A percentile compares a stretch with the other conserved stretches of the same genome.
Conservation (phyloP, 2,329 filamentous ascomycete species). For the Cercospora zeae-maydis region DNA sequence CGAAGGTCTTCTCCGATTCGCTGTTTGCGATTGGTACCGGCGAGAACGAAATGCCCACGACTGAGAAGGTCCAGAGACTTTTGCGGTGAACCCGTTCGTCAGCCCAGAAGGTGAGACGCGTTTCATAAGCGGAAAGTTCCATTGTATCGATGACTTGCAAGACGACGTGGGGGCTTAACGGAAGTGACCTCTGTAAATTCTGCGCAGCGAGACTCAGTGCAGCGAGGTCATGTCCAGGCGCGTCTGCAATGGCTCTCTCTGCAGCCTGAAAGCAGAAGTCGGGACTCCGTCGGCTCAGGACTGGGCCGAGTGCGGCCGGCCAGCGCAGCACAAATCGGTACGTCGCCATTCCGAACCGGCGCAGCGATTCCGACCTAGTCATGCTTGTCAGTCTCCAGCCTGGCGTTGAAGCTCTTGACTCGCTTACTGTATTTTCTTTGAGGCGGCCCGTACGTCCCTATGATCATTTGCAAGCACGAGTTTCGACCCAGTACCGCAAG, state of each 20-base stretch:
- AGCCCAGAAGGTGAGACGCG: not conserved
- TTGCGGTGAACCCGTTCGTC: not conserved
- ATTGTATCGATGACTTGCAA: not conserved
- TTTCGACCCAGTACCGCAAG: not conserved
- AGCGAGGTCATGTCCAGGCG: not conserved
- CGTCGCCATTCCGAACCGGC: not conserved
- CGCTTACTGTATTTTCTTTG: not conserved
- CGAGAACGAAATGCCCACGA: not conserved
- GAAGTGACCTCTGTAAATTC: not conserved
- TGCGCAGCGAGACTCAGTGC: not conserved
- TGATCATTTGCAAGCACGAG: not conserved
- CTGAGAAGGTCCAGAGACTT: not conserved
- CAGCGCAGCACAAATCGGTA: not conserved
- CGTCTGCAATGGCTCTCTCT: not conserved
- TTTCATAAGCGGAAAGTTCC: not conserved
- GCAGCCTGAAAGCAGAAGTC: not conserved
- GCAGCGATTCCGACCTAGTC: not conserved
- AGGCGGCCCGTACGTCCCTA: not conserved
- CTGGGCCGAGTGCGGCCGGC: not conserved
- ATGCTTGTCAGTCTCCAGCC: not conserved
- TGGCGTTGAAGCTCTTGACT: not conserved
- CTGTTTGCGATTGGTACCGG: not conserved
- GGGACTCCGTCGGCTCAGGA: not conserved
- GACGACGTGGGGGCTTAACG: not conserved
- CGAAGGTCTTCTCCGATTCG: not conserved